Percentiles rank a stretch among this genome's conserved stretches.
Conservation (phyloP, 1,284 basidiomycete species). For the Inonotus obliquus region DNA sequence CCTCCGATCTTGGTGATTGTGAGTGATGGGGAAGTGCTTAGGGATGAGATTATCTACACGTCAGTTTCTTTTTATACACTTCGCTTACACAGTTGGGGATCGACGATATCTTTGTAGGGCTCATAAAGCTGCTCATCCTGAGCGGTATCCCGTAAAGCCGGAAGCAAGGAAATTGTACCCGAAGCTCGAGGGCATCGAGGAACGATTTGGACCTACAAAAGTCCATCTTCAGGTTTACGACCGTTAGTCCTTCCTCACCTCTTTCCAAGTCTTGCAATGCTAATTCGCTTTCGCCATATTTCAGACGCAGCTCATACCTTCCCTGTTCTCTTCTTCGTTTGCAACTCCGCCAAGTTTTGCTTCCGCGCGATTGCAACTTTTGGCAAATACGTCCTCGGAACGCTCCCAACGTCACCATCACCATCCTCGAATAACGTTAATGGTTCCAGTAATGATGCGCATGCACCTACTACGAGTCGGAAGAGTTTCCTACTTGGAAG, state of each 20-base stretch:
- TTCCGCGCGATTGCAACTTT: slow-evolving; percentile 69
- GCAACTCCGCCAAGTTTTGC: slow-evolving; percentile 76
- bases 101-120: slow-evolving; percentile 48
- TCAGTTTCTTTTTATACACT: slow-evolving; percentile 37
- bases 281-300: background rate
- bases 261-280: background rate
- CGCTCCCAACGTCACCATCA: slow-evolving; percentile 18
- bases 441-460: background rate
- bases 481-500: background rate
- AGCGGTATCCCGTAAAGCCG: slow-evolving; percentile 63
- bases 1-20: slow-evolving; percentile 85
- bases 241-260: slow-evolving; percentile 35
- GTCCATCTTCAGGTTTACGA: slow-evolving; percentile 91
- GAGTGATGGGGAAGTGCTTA: slow-evolving; percentile 87
- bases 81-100: background rate
- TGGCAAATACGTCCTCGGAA: slow-evolving; percentile 56
- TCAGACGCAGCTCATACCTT: slow-evolving; percentile 71
- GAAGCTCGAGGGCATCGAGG: slow-evolving; percentile 59
- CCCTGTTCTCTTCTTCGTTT: slow-evolving; percentile 79
- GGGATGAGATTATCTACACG: slow-evolving; percentile 91
- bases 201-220: slow-evolving; percentile 63
- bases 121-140: slow-evolving; percentile 88
- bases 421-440: background rate
- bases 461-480: background rate
- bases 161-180: slow-evolving; percentile 63